Evolutionary conservation across 495 filamentous ascomycete genomes (phyloP), one percentile per base, ranked within the genome.

Genomic region (Recurvomyces mirabilis): DNA sequence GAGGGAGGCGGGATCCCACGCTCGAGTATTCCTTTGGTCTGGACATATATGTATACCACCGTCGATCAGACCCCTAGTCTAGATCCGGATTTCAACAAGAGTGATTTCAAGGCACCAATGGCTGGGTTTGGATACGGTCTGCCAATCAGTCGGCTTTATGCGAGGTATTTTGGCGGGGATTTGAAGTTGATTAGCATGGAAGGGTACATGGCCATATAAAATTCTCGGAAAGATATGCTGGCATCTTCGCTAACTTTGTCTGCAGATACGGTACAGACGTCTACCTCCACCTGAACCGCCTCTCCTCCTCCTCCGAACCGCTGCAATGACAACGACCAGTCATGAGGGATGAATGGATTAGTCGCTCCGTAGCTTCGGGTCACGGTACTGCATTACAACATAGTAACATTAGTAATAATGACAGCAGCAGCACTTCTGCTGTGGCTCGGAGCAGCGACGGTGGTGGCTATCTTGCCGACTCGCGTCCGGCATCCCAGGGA

Each of bases 21-120:
- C 42, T 86, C 80, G 49, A 72, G 84, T 23, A 95, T 98, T 43
- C 93, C 93, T 9, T 71, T 98, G 6, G 91, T 96, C 13, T 98
- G 91, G 91, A 98, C 91, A 20, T 98, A 98, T 59, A 98, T 96
- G 91, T 98, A 96, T 57, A 98, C 91, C 15, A 98, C 91, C 9
- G 89, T 98, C 31, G 91, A 95, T 63, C 78, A 87, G 46, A 95
- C 91, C 3, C 91, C 91, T 4, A 93, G 77, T 56, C 69, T 98
- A 36, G 91, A 98, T 57, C 91, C 91, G 11, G 88, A 95, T 61
- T 96, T 96, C 64, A 88, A 98, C 65, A 94, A 95, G 68, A 94
- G 83, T 64, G 91, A 98, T 63, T 98, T 98, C 71, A 98, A 98
- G 64, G 91, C 91, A 13, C 91, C 91, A 2, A 98, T 98, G 91